Evolutionary conservation across 2,329 filamentous ascomycete genomes (phyloP).

Genomic region (Daldinia sp.): DNA sequence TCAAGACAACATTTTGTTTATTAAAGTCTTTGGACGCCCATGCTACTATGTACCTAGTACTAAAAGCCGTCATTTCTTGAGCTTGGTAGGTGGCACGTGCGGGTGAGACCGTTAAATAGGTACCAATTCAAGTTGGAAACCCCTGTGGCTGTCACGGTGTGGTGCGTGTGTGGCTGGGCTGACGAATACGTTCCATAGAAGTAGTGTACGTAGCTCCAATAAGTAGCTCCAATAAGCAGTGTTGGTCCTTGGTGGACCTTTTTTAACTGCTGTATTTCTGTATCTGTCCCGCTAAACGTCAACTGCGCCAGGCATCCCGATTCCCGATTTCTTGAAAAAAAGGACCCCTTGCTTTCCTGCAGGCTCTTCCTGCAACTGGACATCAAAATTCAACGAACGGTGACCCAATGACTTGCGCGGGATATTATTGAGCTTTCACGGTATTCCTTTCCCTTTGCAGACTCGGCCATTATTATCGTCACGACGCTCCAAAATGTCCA

Average conservation of each 20-base stretch:
- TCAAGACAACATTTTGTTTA: too few relatives aligned
- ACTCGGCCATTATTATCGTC: conserved; percentile 9
- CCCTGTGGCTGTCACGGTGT: not conserved
- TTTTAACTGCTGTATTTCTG: not conserved
- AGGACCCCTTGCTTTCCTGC: conserved; percentile 12
- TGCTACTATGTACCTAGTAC: too few relatives aligned
- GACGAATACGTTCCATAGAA: not conserved
- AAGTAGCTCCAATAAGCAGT: not conserved
- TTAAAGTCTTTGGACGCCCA: too few relatives aligned
- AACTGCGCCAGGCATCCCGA: conserved; percentile 29
- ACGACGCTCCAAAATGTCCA: conserved; percentile 47
- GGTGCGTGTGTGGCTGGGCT: not conserved
- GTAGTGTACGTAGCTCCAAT: too few relatives aligned
- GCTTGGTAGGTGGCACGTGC: not conserved
- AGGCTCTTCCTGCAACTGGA: conserved; percentile 21
- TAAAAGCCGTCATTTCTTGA: too few relatives aligned
- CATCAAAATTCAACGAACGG: conserved; percentile 11
- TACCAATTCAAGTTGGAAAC: not conserved
- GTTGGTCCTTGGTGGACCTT: conserved; percentile 1
- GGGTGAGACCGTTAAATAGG: not conserved
- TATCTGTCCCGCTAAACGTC: conserved; percentile 29
- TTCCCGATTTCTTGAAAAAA: conserved; percentile 20
- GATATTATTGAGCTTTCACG: conserved; percentile 17
- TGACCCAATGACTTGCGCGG: conserved; percentile 29
- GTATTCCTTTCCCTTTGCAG: conserved; percentile 8